Evolutionary conservation across 257 asterid species (phyloP).

Genomic region (Solanum phureja): DNA sequence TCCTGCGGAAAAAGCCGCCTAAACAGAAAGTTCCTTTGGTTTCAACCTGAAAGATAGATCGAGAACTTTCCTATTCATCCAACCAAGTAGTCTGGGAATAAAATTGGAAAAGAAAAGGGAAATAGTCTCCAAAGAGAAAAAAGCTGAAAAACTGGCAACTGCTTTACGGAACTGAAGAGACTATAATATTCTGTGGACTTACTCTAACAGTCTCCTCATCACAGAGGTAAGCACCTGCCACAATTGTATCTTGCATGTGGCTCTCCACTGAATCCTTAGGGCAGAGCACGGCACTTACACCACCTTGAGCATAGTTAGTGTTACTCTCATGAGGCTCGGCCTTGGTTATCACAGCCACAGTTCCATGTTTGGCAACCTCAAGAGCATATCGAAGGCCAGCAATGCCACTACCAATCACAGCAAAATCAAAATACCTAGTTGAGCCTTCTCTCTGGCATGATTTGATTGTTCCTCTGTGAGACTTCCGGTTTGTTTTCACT

Average conservation of each 20-base stretch:
- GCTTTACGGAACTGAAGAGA: not conserved
- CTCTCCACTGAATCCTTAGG: constrained; percentile 96
- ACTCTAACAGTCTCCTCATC: constrained; percentile 99
- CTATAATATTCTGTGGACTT: constrained; percentile 9
- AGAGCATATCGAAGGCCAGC: constrained; percentile 99
- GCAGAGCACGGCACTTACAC: constrained; percentile 96
- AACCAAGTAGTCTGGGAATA: not conserved
- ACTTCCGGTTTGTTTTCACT: constrained; percentile 23
- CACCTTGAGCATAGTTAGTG: constrained; percentile 98
- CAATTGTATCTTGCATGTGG: constrained; percentile 86
- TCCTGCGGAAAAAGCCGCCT: not conserved
- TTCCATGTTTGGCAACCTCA: constrained; percentile 87
- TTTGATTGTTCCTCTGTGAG: constrained; percentile 21
- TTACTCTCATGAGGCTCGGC: constrained; percentile 99
- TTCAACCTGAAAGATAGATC: not conserved
- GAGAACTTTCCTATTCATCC: not conserved
- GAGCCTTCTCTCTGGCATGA: constrained; percentile 52
- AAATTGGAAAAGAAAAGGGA: not conserved
- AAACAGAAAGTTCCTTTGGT: not conserved
- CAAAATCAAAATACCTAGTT: constrained; percentile 70
- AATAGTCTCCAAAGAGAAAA: not conserved
- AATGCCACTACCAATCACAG: constrained; percentile 93
- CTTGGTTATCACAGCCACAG: constrained; percentile 88
- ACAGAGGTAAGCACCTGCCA: constrained; percentile 97
- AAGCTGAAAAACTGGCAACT: not conserved